These are phyloP conservation scores for Aquilaria malaccensis DNA, from an alignment of 345 rosid species.

Conservation along the genomic window DNA sequence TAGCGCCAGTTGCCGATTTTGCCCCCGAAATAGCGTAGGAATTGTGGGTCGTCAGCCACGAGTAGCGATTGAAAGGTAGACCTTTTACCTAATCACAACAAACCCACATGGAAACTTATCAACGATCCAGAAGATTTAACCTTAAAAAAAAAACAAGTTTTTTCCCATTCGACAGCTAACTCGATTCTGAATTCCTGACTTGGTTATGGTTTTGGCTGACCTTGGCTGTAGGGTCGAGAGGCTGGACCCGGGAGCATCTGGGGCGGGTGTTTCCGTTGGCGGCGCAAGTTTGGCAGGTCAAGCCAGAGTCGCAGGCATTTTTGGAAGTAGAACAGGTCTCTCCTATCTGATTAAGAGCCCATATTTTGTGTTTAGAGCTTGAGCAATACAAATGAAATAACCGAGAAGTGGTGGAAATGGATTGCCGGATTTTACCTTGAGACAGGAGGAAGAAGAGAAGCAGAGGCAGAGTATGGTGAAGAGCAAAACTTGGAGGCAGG, in stretches of 20 bases:
- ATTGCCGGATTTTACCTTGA: slow-evolving; percentile 20
- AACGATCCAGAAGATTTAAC: background rate
- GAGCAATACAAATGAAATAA: background rate
- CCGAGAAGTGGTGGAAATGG: background rate
- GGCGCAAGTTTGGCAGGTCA: slow-evolving; percentile 71
- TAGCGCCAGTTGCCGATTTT: slow-evolving; percentile 39
- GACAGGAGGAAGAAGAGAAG: slow-evolving; percentile 19
- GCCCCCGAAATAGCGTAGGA: slow-evolving; percentile 50
- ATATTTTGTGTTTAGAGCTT: background rate
- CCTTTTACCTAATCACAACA: slow-evolving; percentile 57
- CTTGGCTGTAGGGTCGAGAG: slow-evolving; percentile 65
- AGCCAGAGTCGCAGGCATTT: slow-evolving; percentile 62
- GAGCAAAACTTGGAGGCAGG: no score
- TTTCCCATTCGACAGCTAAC: background rate
- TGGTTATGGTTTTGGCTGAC: slow-evolving; percentile 17
- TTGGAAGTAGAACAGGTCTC: slow-evolving; percentile 55
- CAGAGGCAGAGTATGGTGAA: no score
- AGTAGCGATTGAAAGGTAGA: slow-evolving; percentile 76
- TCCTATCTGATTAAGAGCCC: slow-evolving; percentile 46
- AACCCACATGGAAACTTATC: slow-evolving; percentile 23
- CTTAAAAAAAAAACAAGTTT: background rate
- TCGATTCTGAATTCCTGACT: background rate
- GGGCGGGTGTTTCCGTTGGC: slow-evolving; percentile 66
- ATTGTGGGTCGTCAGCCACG: slow-evolving; percentile 94
- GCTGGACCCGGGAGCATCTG: slow-evolving; percentile 64